Base-by-base conservation (phyloP, 345 rosid genomes). In the Euclidium syriacum region DNA sequence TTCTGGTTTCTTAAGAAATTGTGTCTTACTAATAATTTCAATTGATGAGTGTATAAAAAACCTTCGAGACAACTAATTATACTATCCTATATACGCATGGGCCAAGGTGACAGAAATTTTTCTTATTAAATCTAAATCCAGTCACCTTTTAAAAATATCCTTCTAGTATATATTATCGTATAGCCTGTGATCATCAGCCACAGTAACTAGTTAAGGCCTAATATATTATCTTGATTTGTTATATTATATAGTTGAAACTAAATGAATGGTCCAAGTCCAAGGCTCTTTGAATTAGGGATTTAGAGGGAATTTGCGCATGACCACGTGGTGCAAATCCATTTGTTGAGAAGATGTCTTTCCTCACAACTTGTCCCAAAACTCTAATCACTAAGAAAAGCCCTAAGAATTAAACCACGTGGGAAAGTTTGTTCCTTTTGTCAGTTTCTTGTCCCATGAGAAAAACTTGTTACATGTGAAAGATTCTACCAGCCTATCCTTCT, bases 101-200 rank as follows among this genome's bases (percentile, higher is more conserved):
- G 59, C 67, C 79, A 81, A 56, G 73, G 77, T 77, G 85, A 82
- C 88, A 76, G 67, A 71, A 44, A 26, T 2, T 49, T n/a, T 64
- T 49, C 19, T 48, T 47, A 40, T 38, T 30, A 49, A 39, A 15
- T 30, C 17, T n/a, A 24, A 34, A 10, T 8, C 22, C 2, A 16
- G 57, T 39, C 32, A 56, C 46, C 46, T 39, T 29, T 52, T 14
- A 22, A 55, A 54, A 29, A 17, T 15, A 47, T 43, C 34, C 27
- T 34, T 23, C 34, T 62, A 44, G n/a, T 10, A 40, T 50, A 51
- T 41, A 33, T 56, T 63, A 48, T 48, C 44, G 33, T 64, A 71
- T 42, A 57, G 42, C 40, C 41, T 33, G 64, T 55, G 57, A 64
- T 49, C n/a, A 61, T 24, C 49, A 50, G 65, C 18, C 47, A 71